Evolutionary conservation across 2,329 filamentous ascomycete genomes (phyloP).

Genomic region (Penicillium psychrosexuale): DNA sequence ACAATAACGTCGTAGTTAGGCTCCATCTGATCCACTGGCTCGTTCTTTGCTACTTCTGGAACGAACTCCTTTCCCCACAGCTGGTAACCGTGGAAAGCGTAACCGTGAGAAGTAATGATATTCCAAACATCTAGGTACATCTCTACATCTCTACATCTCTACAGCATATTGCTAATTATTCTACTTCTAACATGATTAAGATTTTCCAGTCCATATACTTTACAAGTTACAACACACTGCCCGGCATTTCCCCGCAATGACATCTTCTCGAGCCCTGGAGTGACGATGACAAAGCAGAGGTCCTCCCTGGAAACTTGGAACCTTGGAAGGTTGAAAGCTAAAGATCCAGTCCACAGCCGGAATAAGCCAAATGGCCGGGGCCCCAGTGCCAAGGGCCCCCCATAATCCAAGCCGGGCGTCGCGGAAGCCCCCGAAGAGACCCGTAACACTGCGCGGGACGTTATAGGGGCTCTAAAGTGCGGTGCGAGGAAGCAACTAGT

Average conservation of each 20-base stretch:
- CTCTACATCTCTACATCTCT: not conserved
- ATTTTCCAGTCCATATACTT: not conserved
- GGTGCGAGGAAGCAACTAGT: not conserved
- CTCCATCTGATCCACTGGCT: constrained; percentile 15
- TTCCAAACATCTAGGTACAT: no score
- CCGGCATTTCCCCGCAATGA: not conserved
- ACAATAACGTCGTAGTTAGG: not conserved
- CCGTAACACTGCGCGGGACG: not conserved
- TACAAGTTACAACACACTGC: no score
- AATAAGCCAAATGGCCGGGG: no score
- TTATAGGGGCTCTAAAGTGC: not conserved
- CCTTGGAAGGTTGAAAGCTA: not conserved
- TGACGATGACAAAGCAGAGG: not conserved
- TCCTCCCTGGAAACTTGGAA: not conserved
- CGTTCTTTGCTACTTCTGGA: constrained; percentile 7
- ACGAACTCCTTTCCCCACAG: constrained; percentile 13
- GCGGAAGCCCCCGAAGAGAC: not conserved
- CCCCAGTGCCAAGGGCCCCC: no score
- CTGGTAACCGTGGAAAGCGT: not conserved
- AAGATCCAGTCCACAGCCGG: no score
- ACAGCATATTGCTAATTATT: not conserved
- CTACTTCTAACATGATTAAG: not conserved
- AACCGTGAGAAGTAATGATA: no score
- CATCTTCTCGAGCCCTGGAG: not conserved
- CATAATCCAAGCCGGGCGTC: not conserved